Conservation (phyloP, 1,139 yeast genomes). For the Citeromyces hawaiiensis region DNA sequence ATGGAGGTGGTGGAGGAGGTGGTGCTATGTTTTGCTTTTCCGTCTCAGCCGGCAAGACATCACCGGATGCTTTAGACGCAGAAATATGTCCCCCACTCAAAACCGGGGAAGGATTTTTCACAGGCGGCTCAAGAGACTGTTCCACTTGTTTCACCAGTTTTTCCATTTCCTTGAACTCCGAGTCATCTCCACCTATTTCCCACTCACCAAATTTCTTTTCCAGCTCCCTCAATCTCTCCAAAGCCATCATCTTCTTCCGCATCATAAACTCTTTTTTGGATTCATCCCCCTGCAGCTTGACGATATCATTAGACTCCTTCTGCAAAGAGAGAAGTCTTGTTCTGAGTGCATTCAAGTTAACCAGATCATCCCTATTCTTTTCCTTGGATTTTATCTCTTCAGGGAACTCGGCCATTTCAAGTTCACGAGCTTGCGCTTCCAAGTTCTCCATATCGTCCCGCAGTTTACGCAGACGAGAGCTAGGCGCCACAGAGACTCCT, state of each 20-base stretch:
- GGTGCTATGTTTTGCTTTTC: constrained; percentile 10
- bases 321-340: constrained; percentile 48
- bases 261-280: constrained; percentile 40
- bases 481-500: constrained; percentile 56
- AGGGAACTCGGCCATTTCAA: constrained; percentile 70
- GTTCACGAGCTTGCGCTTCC: constrained; percentile 38
- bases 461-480: constrained; percentile 58
- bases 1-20: constrained; percentile 17
- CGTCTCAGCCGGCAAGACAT: constrained; percentile 2
- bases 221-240: constrained; percentile 52
- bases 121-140: constrained; percentile 6
- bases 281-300: constrained; percentile 42
- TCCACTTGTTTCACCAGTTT: constrained; percentile 34
- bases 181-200: constrained; percentile 19
- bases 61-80: constrained; percentile 9
- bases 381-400: constrained; percentile 7
- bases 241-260: constrained; percentile 47
- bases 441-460: constrained; percentile 80
- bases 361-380: constrained; percentile 15
- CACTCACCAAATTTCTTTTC: constrained; percentile 31
- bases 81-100: constrained; percentile 5
- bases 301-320: constrained; percentile 59
- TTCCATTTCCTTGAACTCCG: constrained; percentile 17
- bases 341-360: constrained; percentile 36
- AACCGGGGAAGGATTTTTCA: too few relatives aligned